Evolutionary conservation across 345 rosid species (phyloP).

Genomic region (Toxicodendron radicans): DNA sequence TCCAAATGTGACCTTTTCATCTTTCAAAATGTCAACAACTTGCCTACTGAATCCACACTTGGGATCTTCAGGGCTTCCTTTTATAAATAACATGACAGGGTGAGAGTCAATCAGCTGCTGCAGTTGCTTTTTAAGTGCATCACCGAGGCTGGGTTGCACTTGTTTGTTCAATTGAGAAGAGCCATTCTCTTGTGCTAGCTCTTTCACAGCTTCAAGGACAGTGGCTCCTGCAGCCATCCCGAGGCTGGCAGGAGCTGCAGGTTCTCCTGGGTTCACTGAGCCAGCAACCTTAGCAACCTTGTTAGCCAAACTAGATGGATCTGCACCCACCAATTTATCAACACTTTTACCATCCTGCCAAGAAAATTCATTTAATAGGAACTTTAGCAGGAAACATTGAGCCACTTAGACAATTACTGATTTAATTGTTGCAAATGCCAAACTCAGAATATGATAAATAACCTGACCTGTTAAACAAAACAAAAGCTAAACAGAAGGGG

Average conservation of each 20-base stretch:
- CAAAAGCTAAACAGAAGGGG: not conserved
- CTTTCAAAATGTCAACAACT: conserved; percentile 72
- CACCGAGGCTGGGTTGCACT: conserved; percentile 39
- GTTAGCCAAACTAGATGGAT: conserved; percentile 94
- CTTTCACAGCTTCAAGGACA: conserved; percentile 73
- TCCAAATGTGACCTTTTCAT: conserved; percentile 75
- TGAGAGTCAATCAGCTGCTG: conserved; percentile 69
- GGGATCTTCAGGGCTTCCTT: conserved; percentile 86
- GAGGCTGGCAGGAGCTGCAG: conserved; percentile 98
- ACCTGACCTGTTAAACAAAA: not conserved
- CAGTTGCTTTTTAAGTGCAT: conserved; percentile 47
- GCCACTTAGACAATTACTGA: not conserved
- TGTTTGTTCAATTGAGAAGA: conserved; percentile 36
- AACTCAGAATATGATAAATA: not conserved
- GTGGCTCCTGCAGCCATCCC: conserved; percentile 93
- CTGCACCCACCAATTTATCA: conserved; percentile 92
- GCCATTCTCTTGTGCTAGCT: conserved; percentile 57
- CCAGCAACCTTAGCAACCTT: conserved; percentile 82
- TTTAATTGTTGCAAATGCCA: not conserved
- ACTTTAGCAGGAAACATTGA: conserved; percentile 1
- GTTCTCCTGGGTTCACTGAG: conserved; percentile 54
- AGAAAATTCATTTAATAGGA: not conserved
- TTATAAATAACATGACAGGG: conserved; percentile 90
- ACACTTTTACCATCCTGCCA: conserved; percentile 75
- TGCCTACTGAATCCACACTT: conserved; percentile 85